Base-by-base conservation (phyloP, 2,329 filamentous ascomycete genomes). In the Ophiosphaerella herpotricha region DNA sequence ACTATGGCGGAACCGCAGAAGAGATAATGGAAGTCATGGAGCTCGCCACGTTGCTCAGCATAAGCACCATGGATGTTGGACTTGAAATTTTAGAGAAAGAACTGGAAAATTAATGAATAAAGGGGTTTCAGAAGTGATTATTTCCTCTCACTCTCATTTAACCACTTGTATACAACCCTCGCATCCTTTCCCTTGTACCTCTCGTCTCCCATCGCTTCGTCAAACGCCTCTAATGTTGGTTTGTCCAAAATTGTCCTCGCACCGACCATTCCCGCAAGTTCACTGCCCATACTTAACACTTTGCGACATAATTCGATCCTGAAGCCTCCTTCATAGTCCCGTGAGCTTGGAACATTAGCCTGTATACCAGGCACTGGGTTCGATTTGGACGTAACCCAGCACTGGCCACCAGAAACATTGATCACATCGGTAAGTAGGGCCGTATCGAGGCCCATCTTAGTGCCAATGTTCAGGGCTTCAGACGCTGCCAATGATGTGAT, bases 351-450 rank as follows among this genome's bases (percentile, higher is more conserved):
- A 11, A 73, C 73, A 48, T 72, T 73, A 2, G 55, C 55, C 39
- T 68, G 63, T 4, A 74, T 62, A 1, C 74, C 74, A 1, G 85
- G 85, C 2, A 97, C 91, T 0, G 93, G 94, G 70, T 97, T 97
- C 74, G 96, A 96, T 51, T 95, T 80, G 74, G 96, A 91, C 58
- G 87, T 92, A 0, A 92, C 91, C 93, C 93, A 97, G 78, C 92
- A 97, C 55, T 82, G 83, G 2, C 94, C 94, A 0, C 92, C 96
- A 58, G 89, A 91, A 1, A 88, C 87, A 68, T 96, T 97, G 76
- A 97, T 90, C 67, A 97, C 85, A 45, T 87, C 86, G 0, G 90
- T 89, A 2, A 97, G 80, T 3, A 85, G 84, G 46, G 78, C 79
- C 1, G 83, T 75, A 48, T 86, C 78, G 3, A 86, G 73, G 1